These are phyloP conservation scores for Diaporthe ampelina DNA, from an alignment of 2,329 filamentous ascomycete genomes.

Conservation along the genomic window DNA sequence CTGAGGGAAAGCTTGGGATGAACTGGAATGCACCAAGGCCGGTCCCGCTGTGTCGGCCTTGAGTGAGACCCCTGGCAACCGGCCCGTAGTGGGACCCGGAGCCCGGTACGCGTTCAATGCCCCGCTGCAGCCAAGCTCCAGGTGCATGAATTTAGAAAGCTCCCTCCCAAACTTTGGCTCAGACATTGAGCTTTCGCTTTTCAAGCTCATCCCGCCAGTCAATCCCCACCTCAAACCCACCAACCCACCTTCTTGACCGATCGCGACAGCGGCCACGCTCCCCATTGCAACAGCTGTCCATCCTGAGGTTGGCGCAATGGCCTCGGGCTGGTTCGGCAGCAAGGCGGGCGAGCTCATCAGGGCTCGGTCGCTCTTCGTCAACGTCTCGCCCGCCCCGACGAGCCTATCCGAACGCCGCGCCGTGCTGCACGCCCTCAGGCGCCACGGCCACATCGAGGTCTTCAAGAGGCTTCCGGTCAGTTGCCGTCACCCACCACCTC, in stretches of 20 bases:
- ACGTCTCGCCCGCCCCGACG: constrained; percentile 65
- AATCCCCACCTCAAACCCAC: not conserved
- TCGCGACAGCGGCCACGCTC: not conserved
- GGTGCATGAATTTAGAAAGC: not conserved
- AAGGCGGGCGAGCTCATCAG: constrained; percentile 39
- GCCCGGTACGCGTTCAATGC: constrained; percentile 10
- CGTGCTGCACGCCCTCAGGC: constrained; percentile 65
- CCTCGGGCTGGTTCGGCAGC: constrained; percentile 37
- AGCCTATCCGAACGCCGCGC: constrained; percentile 68
- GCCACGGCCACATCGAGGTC: constrained; percentile 63
- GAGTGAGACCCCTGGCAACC: not conserved
- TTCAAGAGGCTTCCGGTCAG: constrained; percentile 64
- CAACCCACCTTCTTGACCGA: not conserved
- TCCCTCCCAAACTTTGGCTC: not conserved
- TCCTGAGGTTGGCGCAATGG: constrained; percentile 23
- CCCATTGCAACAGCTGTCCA: not conserved
- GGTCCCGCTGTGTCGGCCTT: too few relatives aligned
- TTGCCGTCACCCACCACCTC: not conserved
- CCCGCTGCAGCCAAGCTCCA: constrained; percentile 13
- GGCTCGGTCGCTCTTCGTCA: constrained; percentile 59
- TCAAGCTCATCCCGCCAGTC: not conserved
- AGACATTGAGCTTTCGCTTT: not conserved
- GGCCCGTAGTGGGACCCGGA: constrained; percentile 1
- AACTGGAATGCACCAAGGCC: too few relatives aligned
- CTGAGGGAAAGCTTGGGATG: too few relatives aligned